These are phyloP conservation scores for Thielaviopsis populi DNA, from an alignment of 2,329 filamentous ascomycete genomes.

Conservation along the genomic window DNA sequence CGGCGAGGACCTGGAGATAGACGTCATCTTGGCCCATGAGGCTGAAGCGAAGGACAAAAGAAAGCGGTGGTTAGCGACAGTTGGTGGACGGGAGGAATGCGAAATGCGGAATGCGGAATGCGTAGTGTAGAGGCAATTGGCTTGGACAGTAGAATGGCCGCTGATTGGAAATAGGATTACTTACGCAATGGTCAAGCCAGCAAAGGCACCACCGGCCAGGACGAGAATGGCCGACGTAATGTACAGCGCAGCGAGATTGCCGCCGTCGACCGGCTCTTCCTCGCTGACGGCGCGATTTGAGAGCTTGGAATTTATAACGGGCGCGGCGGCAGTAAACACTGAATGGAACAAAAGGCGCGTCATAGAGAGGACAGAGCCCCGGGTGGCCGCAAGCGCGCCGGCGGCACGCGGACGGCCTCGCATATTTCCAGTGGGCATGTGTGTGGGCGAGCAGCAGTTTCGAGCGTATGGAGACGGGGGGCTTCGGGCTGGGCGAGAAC, in stretches of 20 bases:
- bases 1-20: slow-evolving; percentile 86
- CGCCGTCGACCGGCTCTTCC: slow-evolving; percentile 40
- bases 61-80: neutral
- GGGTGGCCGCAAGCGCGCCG: slow-evolving; percentile 9
- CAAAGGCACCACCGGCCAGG: slow-evolving; percentile 79
- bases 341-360: slow-evolving; percentile 15
- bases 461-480: no score
- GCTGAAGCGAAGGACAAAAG: slow-evolving; percentile 18
- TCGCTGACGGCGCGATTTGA: slow-evolving; percentile 24
- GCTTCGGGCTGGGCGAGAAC: neutral
- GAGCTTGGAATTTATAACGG: slow-evolving; percentile 23
- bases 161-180: slow-evolving; percentile 22
- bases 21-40: slow-evolving; percentile 74
- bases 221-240: slow-evolving; percentile 67
- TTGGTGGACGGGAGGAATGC: neutral
- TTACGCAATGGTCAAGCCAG: slow-evolving; percentile 77
- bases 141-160: neutral
- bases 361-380: slow-evolving; percentile 9
- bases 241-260: slow-evolving; percentile 66
- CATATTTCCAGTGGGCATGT: slow-evolving; percentile 2
- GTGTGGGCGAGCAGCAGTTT: neutral
- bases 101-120: no score
- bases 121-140: neutral
- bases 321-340: slow-evolving; percentile 32
- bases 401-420: slow-evolving; percentile 11